Conservation (phyloP, 495 filamentous ascomycete species). For the Elasticomyces elasticus region DNA sequence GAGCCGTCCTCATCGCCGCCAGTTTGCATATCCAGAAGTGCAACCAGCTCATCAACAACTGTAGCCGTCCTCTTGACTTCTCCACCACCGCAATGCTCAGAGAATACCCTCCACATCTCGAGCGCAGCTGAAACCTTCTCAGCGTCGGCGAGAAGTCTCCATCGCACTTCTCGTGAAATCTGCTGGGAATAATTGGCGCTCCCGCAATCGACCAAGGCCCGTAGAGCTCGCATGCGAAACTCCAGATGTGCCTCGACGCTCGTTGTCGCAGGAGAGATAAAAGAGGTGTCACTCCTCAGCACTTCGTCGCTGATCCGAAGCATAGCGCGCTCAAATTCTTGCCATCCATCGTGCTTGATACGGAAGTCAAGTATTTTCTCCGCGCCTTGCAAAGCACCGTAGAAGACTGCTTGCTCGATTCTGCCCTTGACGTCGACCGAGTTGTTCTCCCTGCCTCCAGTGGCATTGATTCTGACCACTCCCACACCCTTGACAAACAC, state of each 20-base stretch:
- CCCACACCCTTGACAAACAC: conserved; percentile 72
- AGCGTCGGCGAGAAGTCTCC: conserved; percentile 78
- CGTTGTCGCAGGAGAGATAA: conserved; percentile 57
- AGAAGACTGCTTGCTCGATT: conserved; percentile 91
- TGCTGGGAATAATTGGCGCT: conserved; percentile 41
- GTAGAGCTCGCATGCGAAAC: conserved; percentile 56
- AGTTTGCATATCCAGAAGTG: conserved; percentile 57
- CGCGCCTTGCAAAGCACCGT: conserved; percentile 62
- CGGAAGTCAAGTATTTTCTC: conserved; percentile 70
- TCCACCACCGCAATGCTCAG: conserved; percentile 40
- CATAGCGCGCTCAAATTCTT: conserved; percentile 71
- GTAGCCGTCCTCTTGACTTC: conserved; percentile 28
- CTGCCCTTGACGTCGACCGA: conserved; percentile 75
- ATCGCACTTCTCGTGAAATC: conserved; percentile 56
- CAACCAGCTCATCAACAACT: conserved; percentile 54
- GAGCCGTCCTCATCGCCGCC: conserved; percentile 49
- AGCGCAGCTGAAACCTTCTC: conserved; percentile 83
- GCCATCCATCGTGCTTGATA: conserved; percentile 54
- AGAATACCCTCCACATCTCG: conserved; percentile 68
- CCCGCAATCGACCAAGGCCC: conserved; percentile 60
- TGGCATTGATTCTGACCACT: conserved; percentile 59
- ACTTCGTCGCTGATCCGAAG: conserved; percentile 72
- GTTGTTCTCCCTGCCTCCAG: conserved; percentile 34
- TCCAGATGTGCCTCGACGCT: conserved; percentile 74
- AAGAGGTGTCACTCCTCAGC: conserved; percentile 59